Conservation (phyloP, 2,329 filamentous ascomycete species). For the Penicillium sp. region DNA sequence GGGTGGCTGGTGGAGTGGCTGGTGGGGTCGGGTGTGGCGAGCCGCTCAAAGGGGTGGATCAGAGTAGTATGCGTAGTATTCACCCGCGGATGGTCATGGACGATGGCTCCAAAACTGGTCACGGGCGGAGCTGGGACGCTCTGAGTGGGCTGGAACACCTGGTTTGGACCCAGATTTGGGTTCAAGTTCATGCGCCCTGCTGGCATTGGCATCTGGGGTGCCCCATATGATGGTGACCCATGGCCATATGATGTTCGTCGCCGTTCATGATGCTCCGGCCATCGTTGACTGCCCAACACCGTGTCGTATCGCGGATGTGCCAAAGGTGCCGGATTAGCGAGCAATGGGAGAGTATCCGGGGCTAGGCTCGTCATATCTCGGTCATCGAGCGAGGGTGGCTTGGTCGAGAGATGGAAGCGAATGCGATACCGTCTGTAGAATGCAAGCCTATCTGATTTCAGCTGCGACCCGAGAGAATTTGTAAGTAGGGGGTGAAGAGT, state of each 20-base stretch:
- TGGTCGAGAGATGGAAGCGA: slow-evolving; percentile 18
- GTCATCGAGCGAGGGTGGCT: neutral
- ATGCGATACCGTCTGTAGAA: slow-evolving; percentile 23
- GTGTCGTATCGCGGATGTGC: slow-evolving; percentile 15
- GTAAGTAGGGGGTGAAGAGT: neutral
- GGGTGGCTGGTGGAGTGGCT: slow-evolving; percentile 11
- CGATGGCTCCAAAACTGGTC: neutral
- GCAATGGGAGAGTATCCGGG: neutral
- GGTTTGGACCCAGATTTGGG: neutral
- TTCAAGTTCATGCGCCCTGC: neutral
- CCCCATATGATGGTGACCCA: neutral
- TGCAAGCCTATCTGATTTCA: slow-evolving; percentile 5
- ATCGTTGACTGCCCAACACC: neutral
- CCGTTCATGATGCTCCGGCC: slow-evolving; percentile 5
- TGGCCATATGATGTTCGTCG: slow-evolving; percentile 4
- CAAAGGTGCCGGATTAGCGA: slow-evolving; percentile 1
- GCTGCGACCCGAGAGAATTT: neutral
- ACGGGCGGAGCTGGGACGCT: neutral
- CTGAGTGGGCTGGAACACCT: neutral
- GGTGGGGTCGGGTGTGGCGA: slow-evolving; percentile 9
- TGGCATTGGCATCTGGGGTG: neutral
- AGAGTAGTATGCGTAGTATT: neutral
- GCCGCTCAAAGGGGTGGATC: slow-evolving; percentile 1
- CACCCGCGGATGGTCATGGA: neutral
- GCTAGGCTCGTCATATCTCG: slow-evolving; percentile 10